Base-by-base conservation (phyloP, 2,329 filamentous ascomycete species). In the Colletotrichum lentis region DNA sequence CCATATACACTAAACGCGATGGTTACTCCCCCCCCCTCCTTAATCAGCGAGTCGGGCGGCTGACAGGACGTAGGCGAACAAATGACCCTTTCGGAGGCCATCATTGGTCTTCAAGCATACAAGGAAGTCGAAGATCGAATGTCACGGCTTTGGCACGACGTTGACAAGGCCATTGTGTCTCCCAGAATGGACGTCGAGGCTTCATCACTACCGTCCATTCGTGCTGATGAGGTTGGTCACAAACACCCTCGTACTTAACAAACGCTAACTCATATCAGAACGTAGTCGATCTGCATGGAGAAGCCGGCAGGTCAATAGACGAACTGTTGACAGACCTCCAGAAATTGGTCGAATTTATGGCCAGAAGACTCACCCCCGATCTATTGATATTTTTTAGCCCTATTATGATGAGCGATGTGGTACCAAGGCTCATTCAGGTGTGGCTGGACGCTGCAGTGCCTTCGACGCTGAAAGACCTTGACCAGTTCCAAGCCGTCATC, bases 381-480 rank as follows among this genome's bases (percentile, higher is more conserved):
- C 80, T 91, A 6, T 76, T 89, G 1, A 80, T 83, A 54, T 83
- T 87, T 1, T 80, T 97, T 1, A 91, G 91, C 0, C 82, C 85
- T 14, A 85, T 87, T 10, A 86, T 97, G 76, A 86, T 97, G 77
- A 89, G 89, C 0, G 83, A 86, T 46, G 78, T 97, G 11, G 85
- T 90, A 10, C 84, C 87, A 6, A 86, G 87, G 24, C 83, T 97
- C 12, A 90, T 93, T 47, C 85, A 85, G 5, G 83, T 85, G 5
- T 97, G 93, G 90, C 84, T 99, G 8, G 87, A 92, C 39, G 85
- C 88, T 16, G 87, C 89, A 1, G 90, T 99, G 0, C 95, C 96
- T 1, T 83, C 90, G 1, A 90, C 91, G 0, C 82, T 97, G 12
- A 83, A 86, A 12, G 89, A 90, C 12, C 89, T 97, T 77, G 82